phyloP scores from a whole-genome alignment of 208 protist species.

The Endotrypanum monterogeii region DNA sequence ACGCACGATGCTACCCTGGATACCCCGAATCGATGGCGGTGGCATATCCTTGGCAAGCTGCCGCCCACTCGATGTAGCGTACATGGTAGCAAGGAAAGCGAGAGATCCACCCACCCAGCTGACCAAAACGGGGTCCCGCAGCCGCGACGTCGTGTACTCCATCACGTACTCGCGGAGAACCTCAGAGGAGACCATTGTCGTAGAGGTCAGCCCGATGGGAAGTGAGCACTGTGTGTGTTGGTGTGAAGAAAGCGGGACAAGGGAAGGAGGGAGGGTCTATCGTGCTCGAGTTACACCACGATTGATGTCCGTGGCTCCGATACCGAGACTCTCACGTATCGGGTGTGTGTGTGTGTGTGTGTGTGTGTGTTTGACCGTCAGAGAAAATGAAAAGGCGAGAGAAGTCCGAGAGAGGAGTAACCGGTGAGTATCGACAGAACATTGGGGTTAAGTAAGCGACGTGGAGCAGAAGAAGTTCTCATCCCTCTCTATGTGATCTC shows the following conservation, averaged over 20 bases:
- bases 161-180: conserved; percentile 24
- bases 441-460: background rate
- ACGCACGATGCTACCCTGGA: conserved; percentile 7
- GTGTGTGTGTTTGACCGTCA: too few species aligned
- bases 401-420: background rate
- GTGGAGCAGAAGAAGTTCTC: too few species aligned
- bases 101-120: conserved; percentile 39
- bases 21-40: conserved; percentile 17
- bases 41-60: conserved; percentile 25
- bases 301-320: background rate
- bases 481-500: background rate
- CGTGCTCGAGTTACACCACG: background rate
- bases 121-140: conserved; percentile 31
- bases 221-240: background rate
- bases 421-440: background rate
- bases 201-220: background rate
- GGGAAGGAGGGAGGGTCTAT: background rate
- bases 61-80: conserved; percentile 30
- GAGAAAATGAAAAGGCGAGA: background rate
- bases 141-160: conserved; percentile 37
- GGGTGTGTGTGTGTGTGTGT: background rate
- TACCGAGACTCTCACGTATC: background rate
- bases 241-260: background rate
- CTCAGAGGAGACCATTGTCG: conserved; percentile 24
- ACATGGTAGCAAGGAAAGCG: conserved; percentile 27